Conservation (phyloP, 768 basidiomycete genomes). For the Porphyrellus cyaneotinctus region DNA sequence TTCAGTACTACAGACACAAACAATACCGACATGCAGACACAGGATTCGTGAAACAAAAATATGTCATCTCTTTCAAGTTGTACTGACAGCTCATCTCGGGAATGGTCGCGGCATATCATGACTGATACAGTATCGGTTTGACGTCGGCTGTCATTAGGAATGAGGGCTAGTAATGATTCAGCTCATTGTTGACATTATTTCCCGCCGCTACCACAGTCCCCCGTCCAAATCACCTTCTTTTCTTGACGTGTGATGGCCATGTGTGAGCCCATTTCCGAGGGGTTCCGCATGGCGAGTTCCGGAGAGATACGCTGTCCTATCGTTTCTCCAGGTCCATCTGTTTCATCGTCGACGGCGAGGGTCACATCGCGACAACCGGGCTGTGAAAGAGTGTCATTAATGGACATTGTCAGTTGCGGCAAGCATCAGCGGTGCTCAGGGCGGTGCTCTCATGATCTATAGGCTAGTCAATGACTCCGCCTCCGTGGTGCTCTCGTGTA, state of each 20-base stretch:
- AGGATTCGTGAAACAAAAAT: neutral
- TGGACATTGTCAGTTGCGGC: neutral
- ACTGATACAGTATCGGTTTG: constrained; percentile 17
- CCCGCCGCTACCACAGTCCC: constrained; percentile 9
- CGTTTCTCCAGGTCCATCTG: constrained; percentile 11
- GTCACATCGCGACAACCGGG: constrained; percentile 14
- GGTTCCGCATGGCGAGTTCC: constrained; percentile 19
- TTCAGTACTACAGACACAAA: neutral
- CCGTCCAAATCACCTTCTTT: constrained; percentile 8
- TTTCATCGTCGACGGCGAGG: constrained; percentile 25
- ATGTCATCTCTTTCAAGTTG: neutral
- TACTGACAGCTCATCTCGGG: constrained; percentile 26
- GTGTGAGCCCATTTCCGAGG: constrained; percentile 17
- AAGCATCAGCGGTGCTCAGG: neutral
- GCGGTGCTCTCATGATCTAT: constrained; percentile 5
- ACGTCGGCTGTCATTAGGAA: constrained; percentile 23
- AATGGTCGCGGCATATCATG: constrained; percentile 2
- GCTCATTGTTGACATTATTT: constrained; percentile 26
- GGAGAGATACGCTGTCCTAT: constrained; percentile 14
- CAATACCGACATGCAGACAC: neutral
- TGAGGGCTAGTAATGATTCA: constrained; percentile 13
- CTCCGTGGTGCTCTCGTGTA: neutral
- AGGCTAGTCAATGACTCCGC: neutral
- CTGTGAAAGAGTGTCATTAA: neutral
- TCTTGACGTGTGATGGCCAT: constrained; percentile 28